phyloP scores from a whole-genome alignment of 83 land plant species.

The Larix sibirica region DNA sequence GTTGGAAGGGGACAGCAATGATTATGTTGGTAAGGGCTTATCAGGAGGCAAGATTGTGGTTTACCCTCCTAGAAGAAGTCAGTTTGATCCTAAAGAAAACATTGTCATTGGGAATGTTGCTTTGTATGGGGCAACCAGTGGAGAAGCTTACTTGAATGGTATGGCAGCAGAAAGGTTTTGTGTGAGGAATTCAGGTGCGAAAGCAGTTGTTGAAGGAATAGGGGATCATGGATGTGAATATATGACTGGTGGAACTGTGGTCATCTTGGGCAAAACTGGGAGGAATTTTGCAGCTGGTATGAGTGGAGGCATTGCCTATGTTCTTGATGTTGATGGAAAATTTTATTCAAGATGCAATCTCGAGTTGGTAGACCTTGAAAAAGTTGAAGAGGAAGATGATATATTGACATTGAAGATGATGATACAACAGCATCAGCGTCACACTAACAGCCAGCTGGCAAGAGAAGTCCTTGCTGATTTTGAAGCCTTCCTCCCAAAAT shows the following conservation, averaged over 20 bases:
- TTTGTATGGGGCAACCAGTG: conserved; percentile 92
- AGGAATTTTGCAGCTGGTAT: conserved; percentile 99
- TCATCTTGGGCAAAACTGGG: conserved; percentile 94
- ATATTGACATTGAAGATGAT: conserved; percentile 71
- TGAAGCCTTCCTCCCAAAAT: conserved; percentile 74
- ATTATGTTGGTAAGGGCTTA: conserved; percentile 98
- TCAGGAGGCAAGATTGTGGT: conserved; percentile 97
- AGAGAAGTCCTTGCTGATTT: conserved; percentile 74
- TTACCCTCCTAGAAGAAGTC: conserved; percentile 84
- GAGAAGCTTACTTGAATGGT: conserved; percentile 99
- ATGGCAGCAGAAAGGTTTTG: conserved; percentile 99
- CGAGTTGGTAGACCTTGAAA: conserved; percentile 90
- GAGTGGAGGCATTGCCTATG: conserved; percentile 99
- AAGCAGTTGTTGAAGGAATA: conserved; percentile 96
- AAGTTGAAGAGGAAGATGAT: conserved; percentile 86
- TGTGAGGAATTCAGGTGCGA: conserved; percentile 98
- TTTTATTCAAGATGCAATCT: conserved; percentile 77
- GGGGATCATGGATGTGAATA: conserved; percentile 99
- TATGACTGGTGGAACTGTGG: conserved; percentile 99
- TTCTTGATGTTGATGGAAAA: conserved; percentile 78
- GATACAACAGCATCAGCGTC: conserved; percentile 95
- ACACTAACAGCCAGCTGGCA: conserved; percentile 83
- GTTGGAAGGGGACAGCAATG: conserved; percentile 99
- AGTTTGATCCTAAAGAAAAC: conserved; percentile 94
- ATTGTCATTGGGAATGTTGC: conserved; percentile 99